These are phyloP conservation scores for Boletellus ananiceps DNA, from an alignment of 768 basidiomycete species.

Conservation along the genomic window DNA sequence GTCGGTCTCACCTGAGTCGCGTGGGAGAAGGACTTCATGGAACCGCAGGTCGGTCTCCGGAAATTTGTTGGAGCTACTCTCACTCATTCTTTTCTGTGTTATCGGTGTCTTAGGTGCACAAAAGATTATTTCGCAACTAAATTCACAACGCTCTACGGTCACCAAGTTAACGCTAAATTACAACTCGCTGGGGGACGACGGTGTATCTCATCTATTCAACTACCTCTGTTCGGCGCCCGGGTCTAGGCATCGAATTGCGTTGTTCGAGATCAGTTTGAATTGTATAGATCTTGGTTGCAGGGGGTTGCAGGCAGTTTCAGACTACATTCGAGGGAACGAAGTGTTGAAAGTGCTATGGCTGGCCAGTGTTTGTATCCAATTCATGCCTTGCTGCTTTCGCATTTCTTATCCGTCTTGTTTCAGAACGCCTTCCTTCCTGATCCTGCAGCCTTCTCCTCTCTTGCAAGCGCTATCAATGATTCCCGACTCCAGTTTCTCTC, in stretches of 20 bases:
- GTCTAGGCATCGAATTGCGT: conserved; percentile 34
- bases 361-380: conserved; percentile 44
- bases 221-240: conserved; percentile 51
- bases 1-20: conserved; percentile 16
- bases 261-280: conserved; percentile 55
- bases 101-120: conserved; percentile 45
- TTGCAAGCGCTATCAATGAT: conserved; percentile 49
- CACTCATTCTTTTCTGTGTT: conserved; percentile 2
- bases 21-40: conserved; percentile 22
- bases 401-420: conserved; percentile 18
- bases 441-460: conserved; percentile 30
- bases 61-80: background rate
- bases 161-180: conserved; percentile 51
- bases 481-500: conserved; percentile 50
- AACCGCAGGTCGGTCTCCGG: conserved; percentile 13
- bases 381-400: background rate
- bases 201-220: conserved; percentile 48
- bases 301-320: conserved; percentile 48
- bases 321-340: conserved; percentile 47
- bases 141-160: conserved; percentile 37
- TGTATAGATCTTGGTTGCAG: conserved; percentile 49
- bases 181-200: conserved; percentile 55
- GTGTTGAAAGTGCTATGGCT: conserved; percentile 45
- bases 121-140: conserved; percentile 45
- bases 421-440: conserved; percentile 42